A percentile compares a stretch with the other conserved stretches of the same genome.
phyloP scores from a whole-genome alignment of 1,284 basidiomycete species.

The Moesziomyces sp. region DNA sequence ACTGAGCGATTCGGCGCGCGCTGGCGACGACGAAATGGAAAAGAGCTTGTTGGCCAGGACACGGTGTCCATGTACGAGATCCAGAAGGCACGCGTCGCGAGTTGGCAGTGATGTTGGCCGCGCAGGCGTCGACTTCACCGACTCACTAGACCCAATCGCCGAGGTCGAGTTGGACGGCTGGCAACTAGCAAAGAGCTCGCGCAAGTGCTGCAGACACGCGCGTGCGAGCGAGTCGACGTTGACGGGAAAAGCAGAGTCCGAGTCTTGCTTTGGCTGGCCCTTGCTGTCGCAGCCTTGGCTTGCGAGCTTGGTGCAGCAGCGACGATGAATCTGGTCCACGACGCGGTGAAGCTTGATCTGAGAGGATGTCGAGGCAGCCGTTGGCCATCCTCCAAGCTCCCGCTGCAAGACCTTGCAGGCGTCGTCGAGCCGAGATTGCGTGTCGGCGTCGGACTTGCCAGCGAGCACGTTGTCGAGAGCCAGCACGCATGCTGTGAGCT shows the following conservation, averaged over 20 bases:
- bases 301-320: constrained; percentile 33
- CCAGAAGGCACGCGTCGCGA: constrained; percentile 23
- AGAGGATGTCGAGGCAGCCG: constrained; percentile 12
- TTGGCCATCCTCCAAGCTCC: constrained; percentile 23
- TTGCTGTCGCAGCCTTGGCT: constrained; percentile 37
- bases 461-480: constrained; percentile 37
- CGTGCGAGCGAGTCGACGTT: constrained; percentile 24
- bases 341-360: constrained; percentile 48
- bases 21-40: constrained; percentile 15
- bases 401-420: constrained; percentile 12
- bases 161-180: neutral
- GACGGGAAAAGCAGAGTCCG: constrained; percentile 2
- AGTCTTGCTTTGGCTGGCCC: constrained; percentile 30
- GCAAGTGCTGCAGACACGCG: constrained; percentile 33
- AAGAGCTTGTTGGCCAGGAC: constrained; percentile 45
- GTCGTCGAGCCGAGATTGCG: constrained; percentile 27
- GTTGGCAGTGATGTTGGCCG: constrained; percentile 18
- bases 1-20: constrained; percentile 18
- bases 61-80: constrained; percentile 36
- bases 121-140: constrained; percentile 7
- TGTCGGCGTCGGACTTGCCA: constrained; percentile 14
- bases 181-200: constrained; percentile 10
- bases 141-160: neutral
- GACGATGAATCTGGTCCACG: constrained; percentile 42
- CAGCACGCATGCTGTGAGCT: constrained; percentile 29